These are phyloP conservation scores for Hypocrella siamensis DNA, from an alignment of 2,329 filamentous ascomycete genomes.

Conservation along the genomic window DNA sequence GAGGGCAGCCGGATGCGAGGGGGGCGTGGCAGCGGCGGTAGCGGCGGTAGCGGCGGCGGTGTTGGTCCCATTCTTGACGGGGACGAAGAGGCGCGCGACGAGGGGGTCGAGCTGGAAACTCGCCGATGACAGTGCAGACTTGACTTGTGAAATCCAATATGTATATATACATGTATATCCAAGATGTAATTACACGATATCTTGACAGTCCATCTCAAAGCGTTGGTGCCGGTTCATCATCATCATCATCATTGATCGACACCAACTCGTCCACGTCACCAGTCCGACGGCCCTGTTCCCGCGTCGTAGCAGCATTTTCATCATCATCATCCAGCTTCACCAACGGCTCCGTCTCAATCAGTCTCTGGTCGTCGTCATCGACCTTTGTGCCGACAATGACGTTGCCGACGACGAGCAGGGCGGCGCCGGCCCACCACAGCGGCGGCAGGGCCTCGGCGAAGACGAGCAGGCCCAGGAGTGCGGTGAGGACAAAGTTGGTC, in stretches of 20 bases:
- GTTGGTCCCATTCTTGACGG: conserved; percentile 24
- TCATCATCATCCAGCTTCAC: conserved; percentile 5
- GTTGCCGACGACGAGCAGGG: conserved; percentile 57
- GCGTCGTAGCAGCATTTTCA: conserved; percentile 5
- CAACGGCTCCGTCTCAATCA: conserved; percentile 9
- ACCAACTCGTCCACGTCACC: too few species aligned
- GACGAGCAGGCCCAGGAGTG: conserved; percentile 51
- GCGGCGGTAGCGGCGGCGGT: conserved; percentile 27
- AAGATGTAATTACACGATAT: too few species aligned
- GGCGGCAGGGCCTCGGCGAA: conserved; percentile 58
- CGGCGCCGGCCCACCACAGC: conserved; percentile 63
- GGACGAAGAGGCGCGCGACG: conserved; percentile 23
- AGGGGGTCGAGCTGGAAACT: conserved; percentile 27
- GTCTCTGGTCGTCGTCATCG: too few species aligned
- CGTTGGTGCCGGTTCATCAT: too few species aligned
- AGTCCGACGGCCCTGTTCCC: too few species aligned
- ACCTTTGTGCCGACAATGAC: conserved; percentile 63
- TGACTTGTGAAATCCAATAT: background rate
- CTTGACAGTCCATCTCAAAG: too few species aligned
- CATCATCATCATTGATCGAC: too few species aligned
- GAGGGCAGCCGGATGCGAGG: conserved; percentile 19
- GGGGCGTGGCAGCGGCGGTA: conserved; percentile 33
- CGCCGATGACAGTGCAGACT: conserved; percentile 9
- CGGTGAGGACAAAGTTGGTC: conserved; percentile 67
- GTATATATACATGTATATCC: too few species aligned